phyloP scores from a whole-genome alignment of 2,329 filamentous ascomycete species.

The Fusarium haematococcum region DNA sequence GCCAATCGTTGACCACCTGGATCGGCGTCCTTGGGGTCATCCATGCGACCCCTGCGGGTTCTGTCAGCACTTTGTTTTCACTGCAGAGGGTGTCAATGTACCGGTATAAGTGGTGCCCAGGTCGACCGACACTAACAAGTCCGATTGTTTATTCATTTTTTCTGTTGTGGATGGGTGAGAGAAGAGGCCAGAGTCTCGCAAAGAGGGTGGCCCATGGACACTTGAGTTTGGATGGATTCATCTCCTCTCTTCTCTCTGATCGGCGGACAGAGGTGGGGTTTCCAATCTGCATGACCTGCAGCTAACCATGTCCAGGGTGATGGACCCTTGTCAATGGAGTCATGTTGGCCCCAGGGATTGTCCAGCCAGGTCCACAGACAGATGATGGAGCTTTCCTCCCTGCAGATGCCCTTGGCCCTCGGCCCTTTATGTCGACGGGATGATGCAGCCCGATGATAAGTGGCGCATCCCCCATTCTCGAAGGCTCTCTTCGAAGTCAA shows the following conservation, averaged over 20 bases:
- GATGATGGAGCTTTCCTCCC: not conserved
- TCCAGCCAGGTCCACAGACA: not conserved
- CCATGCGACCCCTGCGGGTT: constrained; percentile 46
- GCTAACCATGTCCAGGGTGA: not conserved
- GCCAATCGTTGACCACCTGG: constrained; percentile 64
- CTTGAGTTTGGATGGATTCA: not conserved
- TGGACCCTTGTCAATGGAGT: not conserved
- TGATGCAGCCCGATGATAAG: not conserved
- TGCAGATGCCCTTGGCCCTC: not conserved
- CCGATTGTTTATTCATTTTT: not conserved
- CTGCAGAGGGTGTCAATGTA: not conserved
- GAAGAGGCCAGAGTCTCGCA: not conserved
- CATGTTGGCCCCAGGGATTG: not conserved
- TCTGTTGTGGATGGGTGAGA: not conserved
- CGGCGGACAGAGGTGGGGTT: not conserved
- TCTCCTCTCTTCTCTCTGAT: not conserved
- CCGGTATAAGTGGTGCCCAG: not conserved
- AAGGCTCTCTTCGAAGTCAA: not conserved
- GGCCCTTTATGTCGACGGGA: accelerated
- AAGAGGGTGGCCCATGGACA: not conserved
- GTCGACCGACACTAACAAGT: not conserved
- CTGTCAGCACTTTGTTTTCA: not conserved
- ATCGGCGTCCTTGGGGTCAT: constrained; percentile 55
- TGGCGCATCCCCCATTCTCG: not conserved
- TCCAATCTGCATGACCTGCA: not conserved